phyloP scores from a whole-genome alignment of 2,329 filamentous ascomycete genomes.

The Epichloe sibirici region DNA sequence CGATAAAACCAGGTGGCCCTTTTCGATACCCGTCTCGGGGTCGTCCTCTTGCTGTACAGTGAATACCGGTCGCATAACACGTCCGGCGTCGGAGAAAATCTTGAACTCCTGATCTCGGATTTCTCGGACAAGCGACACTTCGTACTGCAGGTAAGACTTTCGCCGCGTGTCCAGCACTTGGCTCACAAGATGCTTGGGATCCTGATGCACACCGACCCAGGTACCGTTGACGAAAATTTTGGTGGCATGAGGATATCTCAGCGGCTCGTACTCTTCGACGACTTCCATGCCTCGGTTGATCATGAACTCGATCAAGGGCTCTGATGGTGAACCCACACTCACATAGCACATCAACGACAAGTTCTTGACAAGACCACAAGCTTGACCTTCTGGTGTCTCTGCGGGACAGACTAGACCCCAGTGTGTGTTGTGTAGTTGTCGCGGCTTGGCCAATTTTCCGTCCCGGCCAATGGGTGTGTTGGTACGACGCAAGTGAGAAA shows the following conservation, averaged over 20 bases:
- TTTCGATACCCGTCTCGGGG: constrained; percentile 41
- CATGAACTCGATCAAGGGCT: constrained; percentile 91
- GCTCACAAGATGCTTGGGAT: constrained; percentile 73
- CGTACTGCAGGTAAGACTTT: constrained; percentile 72
- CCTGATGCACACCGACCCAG: constrained; percentile 91
- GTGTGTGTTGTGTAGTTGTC: constrained; percentile 96
- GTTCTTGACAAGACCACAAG: constrained; percentile 97
- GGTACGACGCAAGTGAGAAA: constrained; percentile 92
- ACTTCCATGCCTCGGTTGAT: constrained; percentile 92
- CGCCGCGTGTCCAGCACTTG: constrained; percentile 68
- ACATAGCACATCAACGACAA: constrained; percentile 97
- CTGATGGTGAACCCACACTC: constrained; percentile 82
- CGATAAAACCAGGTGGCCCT: constrained; percentile 67
- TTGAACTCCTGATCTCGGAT: constrained; percentile 97
- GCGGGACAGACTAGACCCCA: constrained; percentile 97
- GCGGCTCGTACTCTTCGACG: constrained; percentile 84
- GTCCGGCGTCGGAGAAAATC: constrained; percentile 92
- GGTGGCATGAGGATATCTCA: constrained; percentile 78
- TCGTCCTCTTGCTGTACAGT: constrained; percentile 84
- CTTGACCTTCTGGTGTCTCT: constrained; percentile 95
- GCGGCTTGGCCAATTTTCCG: constrained; percentile 94
- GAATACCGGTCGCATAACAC: constrained; percentile 87
- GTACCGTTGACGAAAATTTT: constrained; percentile 98
- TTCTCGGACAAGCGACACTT: constrained; percentile 89
- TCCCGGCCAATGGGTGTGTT: constrained; percentile 97